phyloP scores from a whole-genome alignment of 306 rosid genomes.

The Citrullus amarus region DNA sequence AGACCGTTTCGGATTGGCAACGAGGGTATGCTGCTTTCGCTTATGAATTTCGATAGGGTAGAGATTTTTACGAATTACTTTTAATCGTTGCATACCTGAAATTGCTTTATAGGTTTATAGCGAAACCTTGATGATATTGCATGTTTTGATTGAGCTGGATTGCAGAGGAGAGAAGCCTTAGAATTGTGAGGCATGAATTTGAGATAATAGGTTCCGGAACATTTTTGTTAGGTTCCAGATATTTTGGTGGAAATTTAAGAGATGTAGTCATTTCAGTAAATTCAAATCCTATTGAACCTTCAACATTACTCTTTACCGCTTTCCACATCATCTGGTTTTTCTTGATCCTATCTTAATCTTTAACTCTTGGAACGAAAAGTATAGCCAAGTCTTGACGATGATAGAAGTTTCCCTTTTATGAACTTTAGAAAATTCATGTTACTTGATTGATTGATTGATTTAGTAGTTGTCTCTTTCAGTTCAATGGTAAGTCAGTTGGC shows the following conservation, averaged over 20 bases:
- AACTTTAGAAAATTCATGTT: not conserved
- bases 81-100: not conserved
- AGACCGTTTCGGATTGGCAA: conserved; percentile 15
- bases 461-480: conserved; percentile 30
- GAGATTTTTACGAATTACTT: not conserved
- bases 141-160: not conserved
- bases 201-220: not conserved
- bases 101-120: not conserved
- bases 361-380: not conserved
- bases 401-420: not conserved
- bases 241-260: not conserved
- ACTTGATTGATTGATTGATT: not conserved
- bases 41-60: not conserved
- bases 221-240: not conserved
- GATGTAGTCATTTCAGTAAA: not conserved
- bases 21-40: conserved; percentile 25
- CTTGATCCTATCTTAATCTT: not conserved
- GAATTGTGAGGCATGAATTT: not conserved
- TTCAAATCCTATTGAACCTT: not conserved
- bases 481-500: conserved; percentile 52
- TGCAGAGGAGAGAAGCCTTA: not conserved
- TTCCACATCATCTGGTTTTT: not conserved
- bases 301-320: not conserved
- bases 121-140: not conserved
- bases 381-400: not conserved